Base-by-base conservation (phyloP, 257 asterid genomes). In the Rubia yunnanensis region DNA sequence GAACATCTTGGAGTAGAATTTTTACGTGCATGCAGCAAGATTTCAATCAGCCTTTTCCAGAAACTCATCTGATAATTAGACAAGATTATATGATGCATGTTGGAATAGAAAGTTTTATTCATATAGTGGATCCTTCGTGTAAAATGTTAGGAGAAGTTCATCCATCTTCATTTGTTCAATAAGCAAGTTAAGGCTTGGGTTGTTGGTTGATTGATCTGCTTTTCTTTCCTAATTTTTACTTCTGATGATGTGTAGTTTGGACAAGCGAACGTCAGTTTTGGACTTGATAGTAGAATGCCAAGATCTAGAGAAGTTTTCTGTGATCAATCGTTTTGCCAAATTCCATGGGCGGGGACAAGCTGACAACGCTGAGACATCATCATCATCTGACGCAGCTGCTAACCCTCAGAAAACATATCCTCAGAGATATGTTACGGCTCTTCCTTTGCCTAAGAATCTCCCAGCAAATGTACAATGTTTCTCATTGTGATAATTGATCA, bases 391-490 rank as follows among this genome's bases (percentile, higher is more conserved):
- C 41, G 77, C 77, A 24, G 68, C 77, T 26, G 70, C 82, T 55
- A 60, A 70, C 69, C 58, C 65, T 53, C 80, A 72, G 67, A 92
- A 70, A 66, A 78, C 87, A 67, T 50, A 46, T 62, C 87, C 81
- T 14, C 95, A 83, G 76, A 84, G 96, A 92, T 88, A 84, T 60
- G 92, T 88, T 61, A 80, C 81, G 36, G 96, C 96, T 48, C 74
- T 81, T 77, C 86, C 95, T 62, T 64, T 83, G 78, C 90, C 96
- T 63, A 82, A 75, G 79, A 82, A 58, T 81, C 83, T 92, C 54
- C 98, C 96, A 2, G 86, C 82, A 73, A 70, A 78, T 71, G 95
- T 87, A 77, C 92, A 89, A 61, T 92, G 96, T 74, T 83, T 81
- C 73, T 85, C 96, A 31, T 82, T 92, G 76, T 92, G 78, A 81